Evolutionary conservation across 495 filamentous ascomycete genomes (phyloP), one percentile per base, ranked within the genome.

Genomic region (Trichoderma erinaceum): DNA sequence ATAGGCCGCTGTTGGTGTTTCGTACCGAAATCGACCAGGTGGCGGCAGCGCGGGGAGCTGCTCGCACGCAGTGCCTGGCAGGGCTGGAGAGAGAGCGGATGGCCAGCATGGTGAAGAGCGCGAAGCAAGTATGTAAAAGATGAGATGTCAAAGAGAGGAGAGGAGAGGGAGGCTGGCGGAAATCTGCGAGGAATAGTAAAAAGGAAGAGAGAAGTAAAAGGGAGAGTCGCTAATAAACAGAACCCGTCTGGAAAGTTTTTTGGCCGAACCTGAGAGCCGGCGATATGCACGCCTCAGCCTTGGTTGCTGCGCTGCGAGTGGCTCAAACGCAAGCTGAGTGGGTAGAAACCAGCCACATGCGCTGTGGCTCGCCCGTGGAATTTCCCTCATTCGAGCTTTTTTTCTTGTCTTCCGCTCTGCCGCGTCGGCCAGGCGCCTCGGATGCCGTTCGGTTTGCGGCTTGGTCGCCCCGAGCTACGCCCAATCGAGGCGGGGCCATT

Each of bases 31-130:
- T 70, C 72, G 74, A 70, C 67, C 71, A 68, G 71, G 77, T 69
- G 71, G 77, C 75, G 69, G 80, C 76, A 67, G 80, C 77, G 72
- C 80, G 80, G 68, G 80, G 77, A 68, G 75, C 80, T 52, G 79
- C 73, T 68, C 78, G 76, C 61, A 82, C 74, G 75, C 75, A 82
- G 71, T 85, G 84, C 74, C 79, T 80, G 77, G 78, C 75, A 72
- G 83, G 81, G 64, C 78, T 82, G 77, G 79, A 80, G 71, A 81
- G 77, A 68, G 78, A 78, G 71, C 82, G 82, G 73, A 82, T 76
- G 75, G 78, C 75, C 70, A 85, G 74, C 84, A 86, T 86, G 66
- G 70, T 82, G 71, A 66, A 11, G 43, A 23, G 56, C 32, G 23
- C 29, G 12, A 4, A 29, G 1, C 3, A 13, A 12, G 29, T 18